Evolutionary conservation across 1,139 yeast species (phyloP).

Genomic region (Candida buenavistaensis): DNA sequence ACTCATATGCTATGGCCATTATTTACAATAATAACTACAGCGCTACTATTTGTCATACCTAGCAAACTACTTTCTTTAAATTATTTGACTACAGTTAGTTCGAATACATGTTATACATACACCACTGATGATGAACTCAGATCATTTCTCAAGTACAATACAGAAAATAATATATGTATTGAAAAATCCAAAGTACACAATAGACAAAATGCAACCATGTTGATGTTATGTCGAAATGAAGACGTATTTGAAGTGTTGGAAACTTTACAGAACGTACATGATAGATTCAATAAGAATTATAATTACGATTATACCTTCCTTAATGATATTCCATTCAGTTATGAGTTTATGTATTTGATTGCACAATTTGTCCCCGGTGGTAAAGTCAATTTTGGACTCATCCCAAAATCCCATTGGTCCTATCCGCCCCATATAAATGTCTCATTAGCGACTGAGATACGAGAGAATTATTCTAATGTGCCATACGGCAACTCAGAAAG

Average conservation of each 20-base stretch:
- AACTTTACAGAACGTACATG: slow-evolving; percentile 67
- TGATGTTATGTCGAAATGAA: slow-evolving; percentile 68
- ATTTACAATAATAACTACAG: slow-evolving; percentile 2
- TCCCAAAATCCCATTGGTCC: slow-evolving; percentile 32
- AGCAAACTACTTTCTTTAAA: not conserved
- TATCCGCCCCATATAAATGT: slow-evolving; percentile 31
- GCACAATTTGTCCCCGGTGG: slow-evolving; percentile 22
- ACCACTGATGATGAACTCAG: slow-evolving; percentile 2
- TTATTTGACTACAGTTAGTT: too few relatives aligned
- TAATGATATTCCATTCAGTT: slow-evolving; percentile 32
- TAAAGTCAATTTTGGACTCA: slow-evolving; percentile 29
- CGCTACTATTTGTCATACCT: slow-evolving; percentile 2
- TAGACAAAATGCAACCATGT: slow-evolving; percentile 56
- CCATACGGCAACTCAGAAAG: slow-evolving; percentile 31
- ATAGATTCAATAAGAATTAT: slow-evolving; percentile 63
- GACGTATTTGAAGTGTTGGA: slow-evolving; percentile 60
- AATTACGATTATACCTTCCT: slow-evolving; percentile 38
- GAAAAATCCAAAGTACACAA: slow-evolving; percentile 3
- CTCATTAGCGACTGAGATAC: slow-evolving; percentile 18
- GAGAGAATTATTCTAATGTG: slow-evolving; percentile 15
- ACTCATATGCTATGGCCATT: slow-evolving; percentile 3
- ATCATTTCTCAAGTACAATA: slow-evolving; percentile 4
- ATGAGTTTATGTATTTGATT: slow-evolving; percentile 24
- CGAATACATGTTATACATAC: too few relatives aligned
- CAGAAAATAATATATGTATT: slow-evolving; percentile 8